Evolutionary conservation across 441 rosid genomes (phyloP).

Genomic region (Metrosideros polymorpha): DNA sequence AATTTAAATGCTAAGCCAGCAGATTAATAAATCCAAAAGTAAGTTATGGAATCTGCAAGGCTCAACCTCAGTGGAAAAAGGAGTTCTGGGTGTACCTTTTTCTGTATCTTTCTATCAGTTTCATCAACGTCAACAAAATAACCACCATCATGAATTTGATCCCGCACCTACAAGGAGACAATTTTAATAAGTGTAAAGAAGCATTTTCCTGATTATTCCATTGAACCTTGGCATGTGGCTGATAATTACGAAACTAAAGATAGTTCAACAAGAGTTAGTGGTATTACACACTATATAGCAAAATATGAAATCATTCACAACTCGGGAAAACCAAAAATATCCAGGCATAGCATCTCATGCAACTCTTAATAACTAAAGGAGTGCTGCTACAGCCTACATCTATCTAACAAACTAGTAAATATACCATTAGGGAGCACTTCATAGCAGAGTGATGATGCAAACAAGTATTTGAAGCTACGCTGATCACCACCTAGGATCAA

Average conservation of each 20-base stretch:
- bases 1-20: background rate
- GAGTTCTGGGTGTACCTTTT: conserved; percentile 46
- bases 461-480: background rate
- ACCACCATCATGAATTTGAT: conserved; percentile 64
- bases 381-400: background rate
- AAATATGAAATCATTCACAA: background rate
- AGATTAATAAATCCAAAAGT: background rate
- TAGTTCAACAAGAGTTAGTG: background rate
- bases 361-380: background rate
- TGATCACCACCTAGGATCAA: background rate
- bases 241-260: background rate
- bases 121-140: conserved; percentile 72
- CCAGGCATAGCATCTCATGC: background rate
- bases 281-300: background rate
- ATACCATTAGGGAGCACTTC: background rate
- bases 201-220: background rate
- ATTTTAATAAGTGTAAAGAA: background rate
- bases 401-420: background rate
- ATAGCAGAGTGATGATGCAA: background rate
- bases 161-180: conserved; percentile 37
- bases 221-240: background rate
- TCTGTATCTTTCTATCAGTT: conserved; percentile 85
- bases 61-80: background rate
- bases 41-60: background rate
- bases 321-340: background rate